phyloP scores from a whole-genome alignment of 2,329 filamentous ascomycete species.

The Pezicula carpinea region DNA sequence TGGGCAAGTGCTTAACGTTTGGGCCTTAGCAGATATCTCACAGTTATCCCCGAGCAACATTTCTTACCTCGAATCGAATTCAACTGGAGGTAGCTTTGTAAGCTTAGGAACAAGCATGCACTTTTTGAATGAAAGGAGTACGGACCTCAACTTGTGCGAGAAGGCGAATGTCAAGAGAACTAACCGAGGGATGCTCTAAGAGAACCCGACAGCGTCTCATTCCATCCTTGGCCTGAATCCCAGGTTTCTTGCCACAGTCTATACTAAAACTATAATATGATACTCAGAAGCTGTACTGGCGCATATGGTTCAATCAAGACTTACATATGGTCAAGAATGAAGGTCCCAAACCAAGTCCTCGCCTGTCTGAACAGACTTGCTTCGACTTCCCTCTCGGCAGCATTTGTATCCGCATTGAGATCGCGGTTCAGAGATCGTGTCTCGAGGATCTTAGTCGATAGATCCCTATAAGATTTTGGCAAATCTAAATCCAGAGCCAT shows the following conservation, averaged over 20 bases:
- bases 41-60: no score
- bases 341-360: slow-evolving; percentile 47
- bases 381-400: slow-evolving; percentile 18
- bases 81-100: slow-evolving; percentile 5
- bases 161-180: slow-evolving; percentile 13
- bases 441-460: slow-evolving; percentile 12
- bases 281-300: slow-evolving; percentile 32
- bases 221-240: slow-evolving; percentile 9
- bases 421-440: background rate
- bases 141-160: slow-evolving; percentile 17
- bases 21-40: background rate
- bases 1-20: slow-evolving; percentile 35
- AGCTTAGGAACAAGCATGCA: background rate
- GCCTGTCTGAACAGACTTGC: slow-evolving; percentile 34
- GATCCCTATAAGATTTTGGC: slow-evolving; percentile 32
- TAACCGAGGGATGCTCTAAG: slow-evolving; percentile 8
- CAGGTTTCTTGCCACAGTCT: slow-evolving; percentile 32
- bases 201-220: slow-evolving; percentile 15
- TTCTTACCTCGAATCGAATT: slow-evolving; percentile 17
- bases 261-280: slow-evolving; percentile 31
- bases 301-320: slow-evolving; percentile 21
- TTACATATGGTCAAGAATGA: slow-evolving; percentile 46
- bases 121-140: background rate
- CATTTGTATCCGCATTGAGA: slow-evolving; percentile 12
- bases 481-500: slow-evolving; percentile 46